Evolutionary conservation across 371 early-diverging fungal genomes (phyloP).

Genomic region (Massospora cicadina): DNA sequence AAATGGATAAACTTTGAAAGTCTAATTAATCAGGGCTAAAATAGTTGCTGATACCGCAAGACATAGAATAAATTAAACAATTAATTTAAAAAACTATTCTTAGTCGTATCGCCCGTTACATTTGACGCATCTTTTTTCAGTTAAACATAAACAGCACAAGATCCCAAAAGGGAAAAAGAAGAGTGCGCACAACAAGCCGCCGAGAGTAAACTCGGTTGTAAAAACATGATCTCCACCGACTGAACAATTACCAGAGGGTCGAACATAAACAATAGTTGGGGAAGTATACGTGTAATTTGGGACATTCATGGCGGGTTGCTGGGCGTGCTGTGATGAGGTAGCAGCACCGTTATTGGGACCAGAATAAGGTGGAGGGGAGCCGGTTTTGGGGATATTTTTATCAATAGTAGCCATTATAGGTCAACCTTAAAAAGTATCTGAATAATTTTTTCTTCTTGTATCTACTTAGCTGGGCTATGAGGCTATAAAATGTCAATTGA

Average conservation of each 20-base stretch:
- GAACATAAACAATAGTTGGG: background rate
- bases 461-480: no score
- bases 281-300: background rate
- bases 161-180: slow-evolving; percentile 13
- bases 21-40: no score
- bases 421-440: no score
- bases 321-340: background rate
- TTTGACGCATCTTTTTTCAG: slow-evolving; percentile 12
- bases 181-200: slow-evolving; percentile 11
- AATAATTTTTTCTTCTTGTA: no score
- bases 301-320: background rate
- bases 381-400: no score
- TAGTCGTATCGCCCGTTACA: slow-evolving; percentile 12
- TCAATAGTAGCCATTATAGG: no score
- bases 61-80: no score
- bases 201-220: slow-evolving; percentile 12
- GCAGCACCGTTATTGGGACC: background rate
- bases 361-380: background rate
- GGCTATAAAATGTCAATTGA: no score
- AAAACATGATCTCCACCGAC: slow-evolving; percentile 12
- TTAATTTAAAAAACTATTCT: background rate
- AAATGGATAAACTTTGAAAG: no score
- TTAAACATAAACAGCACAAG: slow-evolving; percentile 11
- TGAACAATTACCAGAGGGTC: background rate
- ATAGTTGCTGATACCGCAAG: no score